phyloP scores from a whole-genome alignment of 129 eudicot genomes.

The Arctium minus region DNA sequence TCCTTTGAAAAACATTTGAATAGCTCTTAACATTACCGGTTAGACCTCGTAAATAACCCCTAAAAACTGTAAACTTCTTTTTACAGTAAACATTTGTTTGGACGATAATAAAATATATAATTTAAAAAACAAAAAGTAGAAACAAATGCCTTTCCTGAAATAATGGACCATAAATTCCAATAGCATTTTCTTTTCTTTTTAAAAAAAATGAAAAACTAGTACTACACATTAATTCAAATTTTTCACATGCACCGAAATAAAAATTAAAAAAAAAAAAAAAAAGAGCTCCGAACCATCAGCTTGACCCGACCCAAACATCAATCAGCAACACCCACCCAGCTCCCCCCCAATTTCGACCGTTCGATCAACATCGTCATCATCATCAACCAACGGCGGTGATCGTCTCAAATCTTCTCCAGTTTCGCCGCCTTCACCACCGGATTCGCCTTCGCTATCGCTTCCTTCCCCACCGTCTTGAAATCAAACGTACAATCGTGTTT shows the following conservation, averaged over 20 bases:
- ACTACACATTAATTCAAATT: conserved; percentile 26
- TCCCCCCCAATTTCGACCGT: neutral
- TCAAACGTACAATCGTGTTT: conserved; percentile 54
- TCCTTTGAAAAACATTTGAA: no score
- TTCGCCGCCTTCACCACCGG: conserved; percentile 61
- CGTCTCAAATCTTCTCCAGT: conserved; percentile 45
- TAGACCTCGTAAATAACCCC: no score
- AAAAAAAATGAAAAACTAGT: conserved; percentile 9
- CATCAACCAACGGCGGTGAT: conserved; percentile 18
- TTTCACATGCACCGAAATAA: conserved; percentile 24
- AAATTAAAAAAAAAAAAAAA: conserved; percentile 3
- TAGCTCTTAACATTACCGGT: no score
- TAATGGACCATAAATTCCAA: neutral
- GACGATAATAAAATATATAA: neutral
- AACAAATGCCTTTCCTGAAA: neutral
- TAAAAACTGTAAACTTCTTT: no score
- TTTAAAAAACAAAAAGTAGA: neutral
- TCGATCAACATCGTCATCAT: neutral
- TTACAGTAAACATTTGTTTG: no score
- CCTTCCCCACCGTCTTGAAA: conserved; percentile 48
- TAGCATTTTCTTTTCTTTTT: neutral
- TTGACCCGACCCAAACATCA: neutral
- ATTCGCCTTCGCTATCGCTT: conserved; percentile 58
- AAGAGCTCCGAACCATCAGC: neutral
- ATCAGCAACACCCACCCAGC: neutral